Conservation (phyloP, 1,139 yeast species). For the Spencermartinsiella ligniputridi region DNA sequence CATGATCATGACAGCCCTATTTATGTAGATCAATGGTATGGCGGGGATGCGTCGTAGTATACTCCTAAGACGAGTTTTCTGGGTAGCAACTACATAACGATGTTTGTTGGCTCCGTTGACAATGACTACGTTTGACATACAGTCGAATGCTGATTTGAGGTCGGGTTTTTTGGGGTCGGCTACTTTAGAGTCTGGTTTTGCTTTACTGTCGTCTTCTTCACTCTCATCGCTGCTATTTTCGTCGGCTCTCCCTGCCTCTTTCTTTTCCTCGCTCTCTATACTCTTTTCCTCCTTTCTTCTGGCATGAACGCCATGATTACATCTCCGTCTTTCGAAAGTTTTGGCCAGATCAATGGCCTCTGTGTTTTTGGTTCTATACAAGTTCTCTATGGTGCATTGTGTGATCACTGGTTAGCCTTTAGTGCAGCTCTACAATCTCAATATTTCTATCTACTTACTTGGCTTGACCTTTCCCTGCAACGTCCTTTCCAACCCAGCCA, state of each 20-base stretch:
- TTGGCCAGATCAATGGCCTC: slow-evolving; percentile 76
- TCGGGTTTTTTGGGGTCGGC: no score
- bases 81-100: slow-evolving; percentile 84
- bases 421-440: background rate
- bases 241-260: slow-evolving; percentile 10
- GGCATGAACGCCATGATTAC: slow-evolving; percentile 38
- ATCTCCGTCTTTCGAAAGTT: slow-evolving; percentile 72
- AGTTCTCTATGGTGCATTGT: slow-evolving; percentile 88
- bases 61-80: slow-evolving; percentile 64
- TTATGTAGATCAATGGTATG: slow-evolving; percentile 81
- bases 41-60: slow-evolving; percentile 76
- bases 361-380: slow-evolving; percentile 68
- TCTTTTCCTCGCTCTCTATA: slow-evolving; percentile 4
- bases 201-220: background rate
- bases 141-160: slow-evolving; percentile 63
- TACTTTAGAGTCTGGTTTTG: background rate
- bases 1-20: slow-evolving; percentile 91
- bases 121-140: slow-evolving; percentile 67
- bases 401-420: slow-evolving; percentile 61
- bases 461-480: slow-evolving; percentile 83
- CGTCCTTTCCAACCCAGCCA: slow-evolving; percentile 74
- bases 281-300: slow-evolving; percentile 6
- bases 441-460: slow-evolving; percentile 24
- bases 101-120: slow-evolving; percentile 79
- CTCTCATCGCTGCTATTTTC: slow-evolving; percentile 8